Conservation (phyloP, 495 filamentous ascomycete genomes). For the Daldinia loculata region DNA sequence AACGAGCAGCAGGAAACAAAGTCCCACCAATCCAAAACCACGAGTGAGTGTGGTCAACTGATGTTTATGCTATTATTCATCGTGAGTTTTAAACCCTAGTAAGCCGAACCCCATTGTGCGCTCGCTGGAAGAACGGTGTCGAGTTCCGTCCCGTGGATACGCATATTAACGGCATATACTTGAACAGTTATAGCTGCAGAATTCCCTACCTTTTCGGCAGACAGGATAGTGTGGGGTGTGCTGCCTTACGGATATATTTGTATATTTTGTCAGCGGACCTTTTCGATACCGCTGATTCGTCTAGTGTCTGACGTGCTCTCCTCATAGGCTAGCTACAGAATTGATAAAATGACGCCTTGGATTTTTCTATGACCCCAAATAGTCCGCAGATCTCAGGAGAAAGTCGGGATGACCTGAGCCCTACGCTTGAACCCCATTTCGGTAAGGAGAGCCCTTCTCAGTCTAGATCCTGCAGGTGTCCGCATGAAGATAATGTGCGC, state of each 20-base stretch:
- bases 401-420: background rate
- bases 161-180: background rate
- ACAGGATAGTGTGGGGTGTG: slow-evolving; percentile 1
- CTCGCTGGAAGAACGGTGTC: background rate
- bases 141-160: background rate
- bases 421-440: background rate
- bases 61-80: background rate
- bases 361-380: background rate
- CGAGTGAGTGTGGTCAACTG: background rate
- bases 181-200: background rate
- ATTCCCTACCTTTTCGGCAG: background rate
- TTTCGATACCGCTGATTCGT: background rate
- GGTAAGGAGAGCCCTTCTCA: background rate
- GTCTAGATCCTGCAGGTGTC: slow-evolving; percentile 4
- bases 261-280: background rate
- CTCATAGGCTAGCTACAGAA: background rate
- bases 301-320: background rate
- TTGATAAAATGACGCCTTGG: background rate
- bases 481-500: background rate
- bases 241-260: slow-evolving; percentile 3
- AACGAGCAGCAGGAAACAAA: background rate
- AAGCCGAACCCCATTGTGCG: no score
- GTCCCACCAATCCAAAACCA: background rate
- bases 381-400: background rate
- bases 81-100: no score